Base-by-base conservation (phyloP, 805 yeast species). In the Blastobotrys chiropterorum region DNA sequence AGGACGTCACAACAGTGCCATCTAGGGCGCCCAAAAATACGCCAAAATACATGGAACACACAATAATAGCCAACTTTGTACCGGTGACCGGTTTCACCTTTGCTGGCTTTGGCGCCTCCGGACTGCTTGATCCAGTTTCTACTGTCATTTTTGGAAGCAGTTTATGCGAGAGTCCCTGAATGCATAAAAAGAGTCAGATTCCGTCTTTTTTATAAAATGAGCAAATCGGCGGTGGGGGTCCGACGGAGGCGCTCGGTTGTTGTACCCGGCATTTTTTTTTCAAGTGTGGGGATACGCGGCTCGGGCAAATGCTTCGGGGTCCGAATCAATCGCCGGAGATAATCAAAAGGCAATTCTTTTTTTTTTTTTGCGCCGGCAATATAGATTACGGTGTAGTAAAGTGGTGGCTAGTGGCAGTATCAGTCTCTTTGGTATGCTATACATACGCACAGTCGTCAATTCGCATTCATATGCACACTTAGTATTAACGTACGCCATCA, bases 1-100 rank as follows among this genome's bases (percentile, higher is more conserved):
- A 72, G 2, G 84, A 78, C 3, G 86, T 74, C 2, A 82, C 83
- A 19, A 80, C 75, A 0, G 86, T 80, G 15, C 81, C 73, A 60
- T 82, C 86, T 11, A 82, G 62, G 0, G 82, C 80, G 0, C 81
- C 74, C 2, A 83, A 65, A 57, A 82, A 58, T 4, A 64, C 67
- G 15, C 68, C 67, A 38, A 63, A 56, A 46, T 64, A 67, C 19
- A 68, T 58, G 20, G 69, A 52, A 1, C 44, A 50, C 15, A 64
- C 48, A 22, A 62, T 53, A 13, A 59, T 39, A 2, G 34, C 22
- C 34, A 49, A 13, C 34, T 38, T 20, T 20, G 48, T 16, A 40
- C 34, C 34, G 34, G 43, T 15, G 19, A 40, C 16, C 20, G 43
- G 43, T 15, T 15, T 19, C 5, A 40, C 43, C 6, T 40, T 40